Evolutionary conservation across 1,139 yeast species (phyloP).

Genomic region (Pichia sp.): DNA sequence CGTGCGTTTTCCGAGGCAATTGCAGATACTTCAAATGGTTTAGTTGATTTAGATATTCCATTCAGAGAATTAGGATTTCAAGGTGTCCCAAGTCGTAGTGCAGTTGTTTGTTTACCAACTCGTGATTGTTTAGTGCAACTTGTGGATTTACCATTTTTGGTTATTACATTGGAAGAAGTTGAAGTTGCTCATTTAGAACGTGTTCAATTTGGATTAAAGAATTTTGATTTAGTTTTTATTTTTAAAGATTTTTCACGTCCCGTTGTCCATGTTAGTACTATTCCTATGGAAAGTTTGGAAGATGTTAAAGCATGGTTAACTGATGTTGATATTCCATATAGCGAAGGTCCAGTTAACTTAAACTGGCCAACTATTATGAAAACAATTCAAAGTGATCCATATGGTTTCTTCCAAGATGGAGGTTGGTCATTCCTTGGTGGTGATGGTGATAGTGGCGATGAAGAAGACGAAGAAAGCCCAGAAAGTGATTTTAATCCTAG

Average conservation of each 20-base stretch:
- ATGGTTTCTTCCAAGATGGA: conserved; percentile 87
- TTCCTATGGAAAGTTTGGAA: conserved; percentile 88
- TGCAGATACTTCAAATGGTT: conserved; percentile 77
- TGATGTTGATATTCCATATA: conserved; percentile 89
- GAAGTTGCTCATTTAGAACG: conserved; percentile 95
- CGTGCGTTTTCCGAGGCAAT: conserved; percentile 83
- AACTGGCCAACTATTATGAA: conserved; percentile 96
- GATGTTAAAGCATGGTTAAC: conserved; percentile 94
- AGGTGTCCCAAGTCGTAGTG: conserved; percentile 95
- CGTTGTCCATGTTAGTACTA: conserved; percentile 88
- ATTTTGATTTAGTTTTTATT: conserved; percentile 91
- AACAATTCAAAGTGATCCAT: conserved; percentile 86
- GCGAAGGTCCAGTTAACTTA: conserved; percentile 92
- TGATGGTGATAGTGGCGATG: conserved; percentile 53
- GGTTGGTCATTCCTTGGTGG: conserved; percentile 92
- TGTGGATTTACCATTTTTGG: conserved; percentile 91
- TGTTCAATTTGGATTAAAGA: conserved; percentile 93
- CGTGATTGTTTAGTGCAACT: conserved; percentile 93
- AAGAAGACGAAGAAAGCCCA: conserved; percentile 40
- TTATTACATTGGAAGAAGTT: conserved; percentile 82
- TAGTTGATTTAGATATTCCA: conserved; percentile 85
- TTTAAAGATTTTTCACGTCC: conserved; percentile 85
- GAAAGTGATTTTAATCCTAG: conserved; percentile 56
- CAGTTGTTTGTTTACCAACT: conserved; percentile 94
- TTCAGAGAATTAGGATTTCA: conserved; percentile 94